These are phyloP conservation scores for Penicillium nucicola DNA, from an alignment of 495 filamentous ascomycete species.

Conservation along the genomic window DNA sequence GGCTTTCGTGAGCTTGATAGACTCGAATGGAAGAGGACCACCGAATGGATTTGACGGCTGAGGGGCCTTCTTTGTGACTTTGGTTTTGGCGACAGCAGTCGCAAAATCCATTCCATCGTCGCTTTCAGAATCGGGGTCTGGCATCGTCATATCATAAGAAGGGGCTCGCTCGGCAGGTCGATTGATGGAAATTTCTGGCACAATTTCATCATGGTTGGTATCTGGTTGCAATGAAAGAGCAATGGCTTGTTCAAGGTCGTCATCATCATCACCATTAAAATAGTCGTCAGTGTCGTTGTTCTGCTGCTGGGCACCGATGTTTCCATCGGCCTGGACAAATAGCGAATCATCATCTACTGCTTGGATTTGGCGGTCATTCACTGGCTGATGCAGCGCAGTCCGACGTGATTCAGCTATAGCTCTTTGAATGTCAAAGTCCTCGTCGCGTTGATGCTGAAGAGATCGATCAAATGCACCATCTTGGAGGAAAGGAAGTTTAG, in stretches of 20 bases:
- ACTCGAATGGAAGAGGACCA: constrained; percentile 88
- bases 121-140: constrained; percentile 26
- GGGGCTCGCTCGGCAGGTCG: constrained; percentile 13
- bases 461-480: constrained; percentile 40
- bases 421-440: constrained; percentile 40
- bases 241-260: constrained; percentile 78
- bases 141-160: constrained; percentile 6
- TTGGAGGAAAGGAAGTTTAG: constrained; percentile 53
- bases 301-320: constrained; percentile 19
- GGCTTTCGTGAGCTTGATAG: constrained; percentile 63
- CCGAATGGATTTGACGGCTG: constrained; percentile 41
- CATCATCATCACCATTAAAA: constrained; percentile 58
- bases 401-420: constrained; percentile 36
- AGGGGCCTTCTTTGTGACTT: constrained; percentile 27
- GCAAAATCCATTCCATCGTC: constrained; percentile 45
- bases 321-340: constrained; percentile 57
- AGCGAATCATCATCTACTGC: constrained; percentile 55
- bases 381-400: constrained; percentile 10
- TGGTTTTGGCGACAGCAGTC: constrained; percentile 41
- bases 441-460: constrained; percentile 29
- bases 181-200: constrained; percentile 35
- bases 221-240: constrained; percentile 65
- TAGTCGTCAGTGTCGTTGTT: constrained; percentile 36
- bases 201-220: constrained; percentile 27
- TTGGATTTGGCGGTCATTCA: neutral